Percentiles rank a stretch among this genome's conserved stretches.
Conservation (phyloP, 148 eudicot species). For the Nepenthes mirabilis region DNA sequence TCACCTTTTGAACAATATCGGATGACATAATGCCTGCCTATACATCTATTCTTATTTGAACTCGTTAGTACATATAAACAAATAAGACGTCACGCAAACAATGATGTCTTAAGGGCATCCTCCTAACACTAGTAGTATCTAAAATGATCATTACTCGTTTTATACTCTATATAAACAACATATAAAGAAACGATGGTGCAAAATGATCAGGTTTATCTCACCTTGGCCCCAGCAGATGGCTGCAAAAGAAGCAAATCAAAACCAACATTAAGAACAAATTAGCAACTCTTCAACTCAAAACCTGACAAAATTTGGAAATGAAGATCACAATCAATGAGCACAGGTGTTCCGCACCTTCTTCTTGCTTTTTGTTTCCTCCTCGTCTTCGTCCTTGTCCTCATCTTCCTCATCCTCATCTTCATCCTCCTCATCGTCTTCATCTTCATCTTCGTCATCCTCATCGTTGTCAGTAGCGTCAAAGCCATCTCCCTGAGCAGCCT, state of each 20-base stretch:
- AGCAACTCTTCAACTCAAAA: background rate
- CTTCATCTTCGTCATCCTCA: constrained; percentile 39
- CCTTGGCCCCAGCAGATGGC: background rate
- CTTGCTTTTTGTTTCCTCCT: background rate
- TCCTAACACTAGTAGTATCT: no score
- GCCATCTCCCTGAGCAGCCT: constrained; percentile 69
- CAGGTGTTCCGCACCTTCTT: background rate
- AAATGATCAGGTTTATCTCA: background rate
- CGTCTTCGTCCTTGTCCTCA: constrained; percentile 28
- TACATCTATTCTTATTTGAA: no score
- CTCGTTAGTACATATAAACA: no score
- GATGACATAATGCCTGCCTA: no score
- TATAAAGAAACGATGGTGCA: background rate
- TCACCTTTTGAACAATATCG: no score
- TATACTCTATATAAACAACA: no score
- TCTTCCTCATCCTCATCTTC: constrained; percentile 60
- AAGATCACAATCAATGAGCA: background rate
- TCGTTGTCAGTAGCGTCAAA: constrained; percentile 35
- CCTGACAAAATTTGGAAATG: background rate
- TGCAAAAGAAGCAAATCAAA: background rate
- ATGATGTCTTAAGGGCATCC: no score
- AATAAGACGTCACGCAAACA: no score
- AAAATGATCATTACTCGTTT: no score
- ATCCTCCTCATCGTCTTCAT: constrained; percentile 44
- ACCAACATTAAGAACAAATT: constrained; percentile 1